Conservation (phyloP, 805 yeast genomes). For the Sugiyamaella floridensis region DNA sequence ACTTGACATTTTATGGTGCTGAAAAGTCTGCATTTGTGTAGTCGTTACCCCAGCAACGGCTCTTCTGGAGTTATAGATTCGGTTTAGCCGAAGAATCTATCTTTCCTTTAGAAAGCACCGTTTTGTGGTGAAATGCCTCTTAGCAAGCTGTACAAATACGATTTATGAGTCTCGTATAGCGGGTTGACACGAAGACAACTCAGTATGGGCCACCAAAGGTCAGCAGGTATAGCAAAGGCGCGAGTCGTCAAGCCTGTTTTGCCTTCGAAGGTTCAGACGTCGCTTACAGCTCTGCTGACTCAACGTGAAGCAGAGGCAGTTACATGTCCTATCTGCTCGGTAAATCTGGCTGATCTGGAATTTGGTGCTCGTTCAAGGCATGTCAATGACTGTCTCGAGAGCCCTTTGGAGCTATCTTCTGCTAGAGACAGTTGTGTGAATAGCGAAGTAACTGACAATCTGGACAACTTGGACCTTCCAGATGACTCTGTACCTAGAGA, state of each 20-base stretch:
- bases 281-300: background rate
- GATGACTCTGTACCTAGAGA: background rate
- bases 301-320: background rate
- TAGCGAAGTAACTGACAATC: no score
- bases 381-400: conserved; percentile 24
- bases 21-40: no score
- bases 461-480: background rate
- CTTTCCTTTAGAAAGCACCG: no score
- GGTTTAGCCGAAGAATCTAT: no score
- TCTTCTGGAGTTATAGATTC: no score
- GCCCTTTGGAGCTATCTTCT: background rate
- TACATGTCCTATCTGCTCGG: conserved; percentile 16
- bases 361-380: conserved; percentile 25
- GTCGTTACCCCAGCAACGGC: no score
- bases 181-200: background rate
- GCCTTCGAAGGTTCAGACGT: background rate
- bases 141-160: no score
- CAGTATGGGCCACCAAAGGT: background rate
- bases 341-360: conserved; percentile 15
- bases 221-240: background rate
- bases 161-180: no score
- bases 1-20: no score
- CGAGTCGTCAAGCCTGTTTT: background rate
- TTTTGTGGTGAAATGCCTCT: no score
- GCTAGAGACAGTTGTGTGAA: no score